phyloP scores from a whole-genome alignment of 495 filamentous ascomycete species.

The Penicillium lagena region DNA sequence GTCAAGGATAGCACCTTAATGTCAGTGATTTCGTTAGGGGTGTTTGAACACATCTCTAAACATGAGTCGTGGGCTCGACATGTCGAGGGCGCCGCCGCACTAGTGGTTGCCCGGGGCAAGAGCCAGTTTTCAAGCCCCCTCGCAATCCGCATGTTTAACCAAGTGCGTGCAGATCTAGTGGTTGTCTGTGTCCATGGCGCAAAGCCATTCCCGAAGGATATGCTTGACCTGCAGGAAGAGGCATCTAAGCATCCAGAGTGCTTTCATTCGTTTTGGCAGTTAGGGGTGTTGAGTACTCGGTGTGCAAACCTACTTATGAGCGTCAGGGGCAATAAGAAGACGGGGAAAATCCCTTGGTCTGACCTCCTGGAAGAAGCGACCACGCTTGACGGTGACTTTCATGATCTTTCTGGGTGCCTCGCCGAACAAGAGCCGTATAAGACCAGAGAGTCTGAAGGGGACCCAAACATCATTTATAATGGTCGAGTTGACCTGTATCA shows the following conservation, averaged over 20 bases:
- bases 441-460: background rate
- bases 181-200: constrained; percentile 12
- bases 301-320: constrained; percentile 10
- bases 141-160: constrained; percentile 47
- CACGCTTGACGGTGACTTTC: constrained; percentile 9
- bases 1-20: constrained; percentile 54
- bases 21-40: constrained; percentile 48
- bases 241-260: constrained; percentile 12
- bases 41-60: constrained; percentile 49
- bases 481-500: constrained; percentile 15
- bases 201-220: constrained; percentile 16
- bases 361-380: constrained; percentile 13
- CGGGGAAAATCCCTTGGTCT: constrained; percentile 3
- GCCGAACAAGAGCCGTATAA: constrained; percentile 19
- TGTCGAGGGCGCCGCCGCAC: constrained; percentile 44
- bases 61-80: constrained; percentile 43
- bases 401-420: constrained; percentile 4
- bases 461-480: constrained; percentile 12
- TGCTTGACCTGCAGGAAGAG: constrained; percentile 21
- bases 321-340: constrained; percentile 3
- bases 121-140: constrained; percentile 41
- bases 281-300: constrained; percentile 15
- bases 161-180: constrained; percentile 35
- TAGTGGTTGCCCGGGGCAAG: constrained; percentile 43
- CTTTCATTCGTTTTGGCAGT: constrained; percentile 11